phyloP scores from a whole-genome alignment of 208 protist genomes.

The Angomonas deanei region DNA sequence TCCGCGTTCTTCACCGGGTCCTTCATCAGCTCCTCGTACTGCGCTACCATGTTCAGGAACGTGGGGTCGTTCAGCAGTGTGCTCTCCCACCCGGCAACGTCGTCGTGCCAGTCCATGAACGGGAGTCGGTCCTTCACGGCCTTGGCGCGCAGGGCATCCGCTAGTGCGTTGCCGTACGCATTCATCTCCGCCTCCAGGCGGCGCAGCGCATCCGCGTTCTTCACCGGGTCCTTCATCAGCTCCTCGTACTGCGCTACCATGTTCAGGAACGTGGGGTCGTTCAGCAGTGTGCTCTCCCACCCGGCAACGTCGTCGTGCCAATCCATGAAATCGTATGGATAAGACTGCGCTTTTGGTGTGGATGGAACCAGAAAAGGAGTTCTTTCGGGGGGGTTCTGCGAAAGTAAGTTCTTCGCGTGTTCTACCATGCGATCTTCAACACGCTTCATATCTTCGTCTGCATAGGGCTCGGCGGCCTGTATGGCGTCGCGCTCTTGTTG shows the following conservation, averaged over 20 bases:
- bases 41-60: not conserved
- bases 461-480: not conserved
- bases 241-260: not conserved
- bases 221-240: not conserved
- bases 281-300: slow-evolving; percentile 1
- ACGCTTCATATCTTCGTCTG: not conserved
- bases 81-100: not conserved
- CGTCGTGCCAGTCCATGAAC: not conserved
- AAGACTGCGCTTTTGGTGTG: not conserved
- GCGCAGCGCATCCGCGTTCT: not conserved
- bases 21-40: not conserved
- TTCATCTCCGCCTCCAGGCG: not conserved
- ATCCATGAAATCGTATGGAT: slow-evolving; percentile 6
- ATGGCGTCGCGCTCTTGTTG: not conserved
- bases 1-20: not conserved
- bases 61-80: not conserved
- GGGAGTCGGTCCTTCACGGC: not conserved
- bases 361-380: not conserved
- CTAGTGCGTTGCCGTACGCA: not conserved
- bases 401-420: not conserved
- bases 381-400: not conserved
- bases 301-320: slow-evolving; percentile 12
- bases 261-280: not conserved
- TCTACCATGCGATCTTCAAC: not conserved
- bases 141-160: not conserved